A percentile compares a stretch with the other conserved stretches of the same genome.
These are phyloP conservation scores for Xylaria sp. DNA, from an alignment of 2,329 filamentous ascomycete species.

Conservation along the genomic window DNA sequence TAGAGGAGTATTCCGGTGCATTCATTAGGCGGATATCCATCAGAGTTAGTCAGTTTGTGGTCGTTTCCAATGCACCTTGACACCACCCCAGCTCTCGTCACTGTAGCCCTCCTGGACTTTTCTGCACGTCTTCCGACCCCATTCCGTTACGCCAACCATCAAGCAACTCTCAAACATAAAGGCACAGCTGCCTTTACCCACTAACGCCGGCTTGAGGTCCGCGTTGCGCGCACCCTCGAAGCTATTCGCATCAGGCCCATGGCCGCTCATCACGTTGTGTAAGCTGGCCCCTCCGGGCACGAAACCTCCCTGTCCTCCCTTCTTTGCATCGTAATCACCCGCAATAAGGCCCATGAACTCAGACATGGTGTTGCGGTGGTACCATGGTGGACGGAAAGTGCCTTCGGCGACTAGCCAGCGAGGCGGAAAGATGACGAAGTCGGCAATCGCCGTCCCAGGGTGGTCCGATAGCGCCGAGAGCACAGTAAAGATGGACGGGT, in stretches of 20 bases:
- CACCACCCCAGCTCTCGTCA: slow-evolving; percentile 80
- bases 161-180: slow-evolving; percentile 77
- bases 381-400: slow-evolving; percentile 71
- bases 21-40: slow-evolving; percentile 45
- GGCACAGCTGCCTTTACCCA: slow-evolving; percentile 69
- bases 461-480: slow-evolving; percentile 63
- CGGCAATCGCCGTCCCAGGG: slow-evolving; percentile 65
- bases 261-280: slow-evolving; percentile 72
- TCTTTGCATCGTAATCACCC: slow-evolving; percentile 63
- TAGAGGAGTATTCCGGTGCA: slow-evolving; percentile 8
- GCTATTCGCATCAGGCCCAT: slow-evolving; percentile 61
- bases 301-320: slow-evolving; percentile 57
- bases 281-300: slow-evolving; percentile 60
- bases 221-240: slow-evolving; percentile 71
- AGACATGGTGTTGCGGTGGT: slow-evolving; percentile 67
- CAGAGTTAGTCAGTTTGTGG: slow-evolving; percentile 48
- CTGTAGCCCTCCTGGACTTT: slow-evolving; percentile 75
- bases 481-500: slow-evolving; percentile 75
- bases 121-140: slow-evolving; percentile 69
- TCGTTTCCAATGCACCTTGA: slow-evolving; percentile 70
- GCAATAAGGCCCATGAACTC: slow-evolving; percentile 64
- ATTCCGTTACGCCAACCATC: slow-evolving; percentile 78
- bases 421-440: slow-evolving; percentile 72
- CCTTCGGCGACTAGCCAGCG: slow-evolving; percentile 69
- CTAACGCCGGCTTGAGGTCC: slow-evolving; percentile 65